Conservation (phyloP, 2,329 filamentous ascomycete genomes). For the Alternaria panax region DNA sequence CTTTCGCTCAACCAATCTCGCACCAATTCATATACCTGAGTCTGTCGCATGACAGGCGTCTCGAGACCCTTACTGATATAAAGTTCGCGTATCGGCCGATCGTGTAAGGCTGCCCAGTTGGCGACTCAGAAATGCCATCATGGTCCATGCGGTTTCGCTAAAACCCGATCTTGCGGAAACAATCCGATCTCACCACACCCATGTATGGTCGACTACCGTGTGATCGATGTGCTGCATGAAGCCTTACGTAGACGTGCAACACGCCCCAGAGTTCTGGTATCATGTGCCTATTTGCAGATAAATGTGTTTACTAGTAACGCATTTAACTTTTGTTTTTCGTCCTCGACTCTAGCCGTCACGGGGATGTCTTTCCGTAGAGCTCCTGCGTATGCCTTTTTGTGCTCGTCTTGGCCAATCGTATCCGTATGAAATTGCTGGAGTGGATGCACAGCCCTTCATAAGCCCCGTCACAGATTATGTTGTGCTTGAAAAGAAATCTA, state of each 20-base stretch:
- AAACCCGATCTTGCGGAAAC: conserved; percentile 2
- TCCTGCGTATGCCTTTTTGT: not conserved
- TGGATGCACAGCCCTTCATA: not conserved
- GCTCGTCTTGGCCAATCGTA: not conserved
- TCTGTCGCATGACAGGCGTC: not conserved
- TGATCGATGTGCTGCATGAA: conserved; percentile 5
- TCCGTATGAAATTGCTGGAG: not conserved
- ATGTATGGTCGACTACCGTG: not conserved
- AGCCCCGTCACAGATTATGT: not conserved
- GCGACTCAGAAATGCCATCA: not conserved
- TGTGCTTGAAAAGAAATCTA: not conserved
- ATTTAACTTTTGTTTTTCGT: not conserved
- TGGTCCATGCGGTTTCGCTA: conserved; percentile 9
- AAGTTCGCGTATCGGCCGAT: not conserved
- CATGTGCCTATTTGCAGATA: not conserved
- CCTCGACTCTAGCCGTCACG: not conserved
- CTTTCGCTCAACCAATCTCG: conserved; percentile 4
- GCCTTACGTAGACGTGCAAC: not conserved
- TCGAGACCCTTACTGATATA: not conserved
- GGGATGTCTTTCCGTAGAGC: not conserved
- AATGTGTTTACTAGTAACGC: not conserved
- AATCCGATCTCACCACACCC: conserved; percentile 5
- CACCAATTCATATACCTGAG: not conserved
- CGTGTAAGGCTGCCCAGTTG: not conserved
- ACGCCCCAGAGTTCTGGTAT: not conserved